A percentile compares a stretch with the other conserved stretches of the same genome.
phyloP scores from a whole-genome alignment of 2,329 filamentous ascomycete genomes.

The Scortechinia acanthostroma region DNA sequence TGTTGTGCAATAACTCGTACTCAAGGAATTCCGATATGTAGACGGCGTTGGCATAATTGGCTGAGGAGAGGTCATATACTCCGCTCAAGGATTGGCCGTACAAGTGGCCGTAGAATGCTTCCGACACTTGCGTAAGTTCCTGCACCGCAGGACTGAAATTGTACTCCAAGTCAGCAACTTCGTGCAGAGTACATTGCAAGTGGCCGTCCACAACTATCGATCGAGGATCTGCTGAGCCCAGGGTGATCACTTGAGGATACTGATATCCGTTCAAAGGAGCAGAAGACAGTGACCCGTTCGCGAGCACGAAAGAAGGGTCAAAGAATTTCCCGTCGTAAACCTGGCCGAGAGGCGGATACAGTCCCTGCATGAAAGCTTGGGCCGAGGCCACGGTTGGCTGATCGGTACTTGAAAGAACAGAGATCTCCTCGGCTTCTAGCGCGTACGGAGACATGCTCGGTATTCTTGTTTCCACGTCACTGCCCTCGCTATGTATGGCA shows the following conservation, averaged over 20 bases:
- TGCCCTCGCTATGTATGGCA: conserved; percentile 9
- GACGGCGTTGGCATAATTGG: conserved; percentile 40
- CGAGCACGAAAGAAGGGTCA: conserved; percentile 27
- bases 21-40: conserved; percentile 46
- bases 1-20: conserved; percentile 43
- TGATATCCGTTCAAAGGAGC: conserved; percentile 47
- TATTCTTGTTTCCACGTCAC: conserved; percentile 22
- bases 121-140: background rate
- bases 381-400: conserved; percentile 40
- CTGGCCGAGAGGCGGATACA: conserved; percentile 41
- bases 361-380: conserved; percentile 52
- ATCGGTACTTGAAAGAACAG: conserved; percentile 33
- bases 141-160: background rate
- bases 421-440: conserved; percentile 34
- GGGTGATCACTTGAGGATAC: conserved; percentile 38
- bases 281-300: conserved; percentile 35
- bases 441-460: conserved; percentile 31
- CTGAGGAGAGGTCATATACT: conserved; percentile 23
- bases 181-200: background rate
- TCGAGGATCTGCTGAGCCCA: conserved; percentile 36
- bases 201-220: conserved; percentile 32
- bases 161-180: background rate
- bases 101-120: background rate
- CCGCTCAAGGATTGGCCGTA: conserved; percentile 27
- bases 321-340: conserved; percentile 19